Base-by-base conservation (phyloP, 2,329 filamentous ascomycete genomes). In the Sporothrix brasiliensis region DNA sequence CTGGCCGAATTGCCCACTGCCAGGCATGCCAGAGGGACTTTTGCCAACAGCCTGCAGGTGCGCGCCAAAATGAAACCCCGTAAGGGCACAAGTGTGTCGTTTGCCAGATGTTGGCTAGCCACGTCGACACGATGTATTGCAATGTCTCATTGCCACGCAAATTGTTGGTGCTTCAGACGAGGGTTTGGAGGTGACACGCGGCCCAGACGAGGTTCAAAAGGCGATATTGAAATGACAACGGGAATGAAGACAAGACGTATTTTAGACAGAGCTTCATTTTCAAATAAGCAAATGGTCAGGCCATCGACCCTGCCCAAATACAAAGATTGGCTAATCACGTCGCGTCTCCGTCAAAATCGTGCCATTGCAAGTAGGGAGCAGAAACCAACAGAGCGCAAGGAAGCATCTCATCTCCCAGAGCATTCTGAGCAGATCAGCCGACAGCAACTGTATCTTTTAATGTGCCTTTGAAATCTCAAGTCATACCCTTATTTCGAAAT, bases 101-200 rank as follows among this genome's bases (percentile, higher is more conserved):
- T 30, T 30, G 27, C 27, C 27, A 30, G 21, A n/a, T 21, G 39
- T 44, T 58, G 52, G 52, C 66, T 30, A 44, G 41, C 27, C 14
- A 16, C 14, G 41, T 47, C 19, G 24, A 4, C 44, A 50, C 24
- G 44, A 11, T 39, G 24, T 16, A 47, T 67, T 67, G 30, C 44
- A 24, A 54, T 30, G 65, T 67, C 50, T 67, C 50, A 47, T 5
- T 67, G 65, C 50, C 65, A 67, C 13, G n/a, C 65, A 27, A 27
- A 44, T 44, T 50, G 65, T 9, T 67, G 34, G 50, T 50, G 50
- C 61, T 24, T 9, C 44, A 21, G n/a, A 11, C 19, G 50, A 53
- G 14, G 27, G 27, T 24, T 9, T n/a, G 34, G 2, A n/a, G 27
- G 13, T 67, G 50, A 44, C 65, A 54, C 30, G 65, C 49, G 21